Percentiles rank a stretch among this genome's conserved stretches.
phyloP scores from a whole-genome alignment of 1,284 basidiomycete species.

The Ganoderma boninense region DNA sequence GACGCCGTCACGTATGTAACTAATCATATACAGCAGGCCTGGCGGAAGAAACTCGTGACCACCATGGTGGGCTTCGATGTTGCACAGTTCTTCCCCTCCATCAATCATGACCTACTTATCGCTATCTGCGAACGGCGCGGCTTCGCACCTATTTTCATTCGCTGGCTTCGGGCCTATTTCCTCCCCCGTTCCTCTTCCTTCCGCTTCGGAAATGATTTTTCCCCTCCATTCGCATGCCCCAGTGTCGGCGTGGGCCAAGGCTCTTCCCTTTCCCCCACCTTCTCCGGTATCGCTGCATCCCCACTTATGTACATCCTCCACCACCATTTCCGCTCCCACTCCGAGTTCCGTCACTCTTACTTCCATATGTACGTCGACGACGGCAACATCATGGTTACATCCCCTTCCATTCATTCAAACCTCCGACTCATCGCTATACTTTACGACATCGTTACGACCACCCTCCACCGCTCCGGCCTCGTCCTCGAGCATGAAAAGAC shows the following conservation, averaged over 20 bases:
- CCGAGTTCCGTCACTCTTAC: neutral
- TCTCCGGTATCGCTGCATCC: conserved; percentile 22
- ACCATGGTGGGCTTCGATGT: conserved; percentile 13
- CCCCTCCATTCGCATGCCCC: neutral
- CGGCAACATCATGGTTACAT: conserved; percentile 16
- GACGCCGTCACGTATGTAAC: neutral
- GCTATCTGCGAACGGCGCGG: neutral
- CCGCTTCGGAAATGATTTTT: conserved; percentile 7
- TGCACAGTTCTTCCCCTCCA: neutral
- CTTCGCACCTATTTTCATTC: neutral
- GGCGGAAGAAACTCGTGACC: neutral
- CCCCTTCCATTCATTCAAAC: neutral
- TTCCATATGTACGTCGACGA: conserved; percentile 26
- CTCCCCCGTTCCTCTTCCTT: conserved; percentile 11
- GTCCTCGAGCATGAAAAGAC: conserved; percentile 23
- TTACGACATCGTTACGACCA: neutral
- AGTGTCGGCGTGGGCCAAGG: conserved; percentile 25
- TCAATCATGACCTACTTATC: conserved; percentile 5
- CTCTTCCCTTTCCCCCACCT: conserved; percentile 25
- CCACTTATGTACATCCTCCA: conserved; percentile 13
- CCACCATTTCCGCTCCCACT: neutral
- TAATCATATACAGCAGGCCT: neutral
- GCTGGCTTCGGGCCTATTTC: conserved; percentile 18
- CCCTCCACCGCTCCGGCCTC: conserved; percentile 18
- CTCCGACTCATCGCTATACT: neutral